Percentiles rank a stretch among this genome's conserved stretches.
phyloP scores from a whole-genome alignment of 306 rosid genomes.

The Macrotyloma uniflorum region DNA sequence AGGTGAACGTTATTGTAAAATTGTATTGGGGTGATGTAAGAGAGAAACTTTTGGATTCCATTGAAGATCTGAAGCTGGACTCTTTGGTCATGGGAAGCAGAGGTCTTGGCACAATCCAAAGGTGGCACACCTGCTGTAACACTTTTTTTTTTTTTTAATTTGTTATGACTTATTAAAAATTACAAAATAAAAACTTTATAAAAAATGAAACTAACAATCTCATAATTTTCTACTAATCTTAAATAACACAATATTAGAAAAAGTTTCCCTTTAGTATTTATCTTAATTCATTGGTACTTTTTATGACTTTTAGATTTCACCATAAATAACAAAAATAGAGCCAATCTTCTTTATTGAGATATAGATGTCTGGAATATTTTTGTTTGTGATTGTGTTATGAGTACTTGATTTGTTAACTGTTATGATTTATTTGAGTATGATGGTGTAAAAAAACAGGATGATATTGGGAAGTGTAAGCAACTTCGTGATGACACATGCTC shows the following conservation, averaged over 20 bases:
- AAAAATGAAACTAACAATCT: no score
- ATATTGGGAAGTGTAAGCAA: slow-evolving; percentile 91
- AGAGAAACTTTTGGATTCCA: slow-evolving; percentile 75
- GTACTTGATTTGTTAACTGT: neutral
- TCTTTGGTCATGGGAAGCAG: slow-evolving; percentile 93
- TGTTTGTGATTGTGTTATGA: no score
- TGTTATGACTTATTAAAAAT: no score
- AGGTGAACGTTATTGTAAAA: slow-evolving; percentile 67
- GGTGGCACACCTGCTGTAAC: slow-evolving; percentile 40
- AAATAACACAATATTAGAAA: no score
- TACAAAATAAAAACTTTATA: no score
- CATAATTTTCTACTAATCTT: no score
- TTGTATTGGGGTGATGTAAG: slow-evolving; percentile 95
- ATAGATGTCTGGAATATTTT: neutral
- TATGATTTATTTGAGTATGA: neutral
- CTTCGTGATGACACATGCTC: slow-evolving; percentile 62
- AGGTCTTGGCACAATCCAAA: slow-evolving; percentile 70
- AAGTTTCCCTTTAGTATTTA: no score
- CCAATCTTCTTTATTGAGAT: no score
- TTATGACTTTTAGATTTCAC: no score
- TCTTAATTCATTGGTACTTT: no score
- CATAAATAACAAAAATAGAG: no score
- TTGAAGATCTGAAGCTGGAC: slow-evolving; percentile 82
- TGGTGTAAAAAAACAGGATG: slow-evolving; percentile 53
- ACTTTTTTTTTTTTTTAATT: no score